phyloP scores from a whole-genome alignment of 2,329 filamentous ascomycete genomes.

The Alternaria alternata region DNA sequence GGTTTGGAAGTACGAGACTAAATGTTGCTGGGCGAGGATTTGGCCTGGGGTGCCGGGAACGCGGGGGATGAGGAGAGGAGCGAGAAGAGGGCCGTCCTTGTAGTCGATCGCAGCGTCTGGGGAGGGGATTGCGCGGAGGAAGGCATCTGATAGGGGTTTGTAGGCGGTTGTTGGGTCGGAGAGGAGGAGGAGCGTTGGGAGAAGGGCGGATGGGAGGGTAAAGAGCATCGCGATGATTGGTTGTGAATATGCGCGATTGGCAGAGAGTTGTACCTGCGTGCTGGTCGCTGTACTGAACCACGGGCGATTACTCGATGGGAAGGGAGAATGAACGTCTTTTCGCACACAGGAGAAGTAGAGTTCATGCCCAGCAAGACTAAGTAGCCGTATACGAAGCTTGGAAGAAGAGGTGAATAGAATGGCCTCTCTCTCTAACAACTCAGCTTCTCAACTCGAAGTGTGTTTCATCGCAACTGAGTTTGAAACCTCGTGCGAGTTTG shows the following conservation, averaged over 20 bases:
- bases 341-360: background rate
- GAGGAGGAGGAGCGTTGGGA: slow-evolving; percentile 18
- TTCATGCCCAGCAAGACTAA: background rate
- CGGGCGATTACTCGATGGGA: background rate
- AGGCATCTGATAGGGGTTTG: slow-evolving; percentile 74
- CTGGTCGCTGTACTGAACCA: background rate
- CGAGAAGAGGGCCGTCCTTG: slow-evolving; percentile 74
- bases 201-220: slow-evolving; percentile 12
- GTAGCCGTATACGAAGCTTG: background rate
- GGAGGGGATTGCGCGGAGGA: slow-evolving; percentile 75
- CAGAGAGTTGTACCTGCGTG: background rate
- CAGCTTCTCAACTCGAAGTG: background rate
- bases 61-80: slow-evolving; percentile 86
- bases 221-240: slow-evolving; percentile 23
- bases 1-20: slow-evolving; percentile 79
- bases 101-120: slow-evolving; percentile 80
- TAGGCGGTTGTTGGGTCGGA: slow-evolving; percentile 55
- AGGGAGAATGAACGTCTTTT: background rate
- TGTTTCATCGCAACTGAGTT: slow-evolving; percentile 19
- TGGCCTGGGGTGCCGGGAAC: slow-evolving; percentile 87
- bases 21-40: slow-evolving; percentile 76
- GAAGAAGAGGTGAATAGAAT: background rate
- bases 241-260: background rate
- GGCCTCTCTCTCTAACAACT: background rate
- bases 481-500: slow-evolving; percentile 27